These are phyloP conservation scores for Salvia hispanica DNA, from an alignment of 257 asterid species.

Conservation along the genomic window DNA sequence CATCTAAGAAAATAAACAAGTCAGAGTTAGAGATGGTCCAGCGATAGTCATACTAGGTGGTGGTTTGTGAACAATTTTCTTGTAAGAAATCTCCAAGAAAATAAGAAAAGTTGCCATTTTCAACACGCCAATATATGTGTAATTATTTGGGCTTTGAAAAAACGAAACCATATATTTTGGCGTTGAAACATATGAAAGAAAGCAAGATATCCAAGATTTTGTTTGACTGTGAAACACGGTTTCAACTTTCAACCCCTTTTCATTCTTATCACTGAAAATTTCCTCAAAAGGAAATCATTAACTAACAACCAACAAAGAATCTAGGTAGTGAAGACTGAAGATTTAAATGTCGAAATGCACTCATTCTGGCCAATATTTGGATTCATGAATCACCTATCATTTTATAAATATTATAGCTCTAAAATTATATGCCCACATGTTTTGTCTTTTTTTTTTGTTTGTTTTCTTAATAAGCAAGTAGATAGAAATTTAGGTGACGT, in stretches of 20 bases:
- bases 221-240: constrained; percentile 28
- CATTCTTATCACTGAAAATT: constrained; percentile 23
- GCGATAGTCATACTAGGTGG: constrained; percentile 13
- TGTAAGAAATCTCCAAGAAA: constrained; percentile 23
- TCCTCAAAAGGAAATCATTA: constrained; percentile 14
- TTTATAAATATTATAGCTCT: no score
- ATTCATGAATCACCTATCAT: constrained; percentile 3
- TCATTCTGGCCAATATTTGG: constrained; percentile 27
- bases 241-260: constrained; percentile 23
- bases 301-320: constrained; percentile 18
- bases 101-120: constrained; percentile 7
- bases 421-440: no score
- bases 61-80: constrained; percentile 26
- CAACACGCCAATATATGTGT: constrained; percentile 32
- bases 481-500: no score
- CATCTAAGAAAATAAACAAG: no score
- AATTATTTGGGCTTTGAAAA: constrained; percentile 24
- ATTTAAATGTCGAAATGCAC: constrained; percentile 21
- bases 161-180: not conserved
- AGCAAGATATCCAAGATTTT: not conserved
- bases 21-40: no score
- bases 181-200: constrained; percentile 23
- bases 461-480: no score
- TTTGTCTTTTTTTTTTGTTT: no score
- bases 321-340: constrained; percentile 7